Evolutionary conservation across 768 basidiomycete genomes (phyloP), one percentile per base, ranked within the genome.

Genomic region (Leucocoprinus sp.): DNA sequence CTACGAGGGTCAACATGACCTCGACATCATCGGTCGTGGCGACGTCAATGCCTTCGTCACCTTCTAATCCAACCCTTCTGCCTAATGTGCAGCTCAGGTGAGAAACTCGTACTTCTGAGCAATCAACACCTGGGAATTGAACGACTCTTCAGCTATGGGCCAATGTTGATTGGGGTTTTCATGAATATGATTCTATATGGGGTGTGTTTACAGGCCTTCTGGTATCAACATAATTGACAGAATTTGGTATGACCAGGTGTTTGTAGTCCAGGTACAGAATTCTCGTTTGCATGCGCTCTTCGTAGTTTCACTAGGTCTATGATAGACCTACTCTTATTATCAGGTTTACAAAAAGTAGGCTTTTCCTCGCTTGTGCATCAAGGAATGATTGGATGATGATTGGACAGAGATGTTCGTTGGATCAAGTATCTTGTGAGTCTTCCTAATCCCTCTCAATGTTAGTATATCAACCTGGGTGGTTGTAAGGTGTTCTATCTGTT

Each of bases 171-270:
- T 42, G 71, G 69, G 21, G 60, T 60, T 14, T 67, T 63, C 45
- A 52, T 65, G 28, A 71, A 72, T 47, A 65, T 68, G 59, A 65
- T 73, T 51, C 61, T 74, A 24, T 74, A 68, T 48, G 72, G 72
- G 50, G 72, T 72, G 50, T 49, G 63, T 54, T 4, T 4, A 4
- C 26, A 29, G 42, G 35, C 35, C n/a, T 23, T 27, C 27, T 4
- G 15, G n/a, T 15, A 12, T 27, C 15, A 6, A 36, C 36, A 15
- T 12, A 28, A 6, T 28, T n/a, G 7, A 12, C 14, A 19, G 17
- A 19, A 27, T 24, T 11, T 36, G 33, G 21, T 38, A 15, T 18
- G 21, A 11, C 14, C 33, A 68, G 68, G 59, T 68, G 11, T 50
- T 68, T 38, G 48, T 67, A n/a, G 57, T 61, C 8, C 68, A 68